Evolutionary conservation across 2,329 filamentous ascomycete species (phyloP), one percentile per base, ranked within the genome.

Genomic region (Diplocarpon mali): DNA sequence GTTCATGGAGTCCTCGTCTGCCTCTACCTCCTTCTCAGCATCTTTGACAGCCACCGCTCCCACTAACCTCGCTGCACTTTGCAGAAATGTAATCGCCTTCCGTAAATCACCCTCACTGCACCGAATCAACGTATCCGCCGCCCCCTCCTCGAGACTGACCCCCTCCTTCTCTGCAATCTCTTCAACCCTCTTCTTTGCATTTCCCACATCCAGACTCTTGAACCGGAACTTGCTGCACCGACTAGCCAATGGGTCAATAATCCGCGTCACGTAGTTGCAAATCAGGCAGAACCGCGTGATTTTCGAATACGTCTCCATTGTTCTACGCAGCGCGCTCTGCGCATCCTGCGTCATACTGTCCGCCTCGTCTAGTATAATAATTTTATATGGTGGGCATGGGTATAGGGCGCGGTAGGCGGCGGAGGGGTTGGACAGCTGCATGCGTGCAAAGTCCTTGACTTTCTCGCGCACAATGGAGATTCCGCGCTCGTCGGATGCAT

Each of bases 291-390:
- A 98, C 12, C 92, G 76, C 2, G 92, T 99, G 66, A 96, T 95
- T 60, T 88, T 89, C 64, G 78, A 85, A 66, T 96, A 96, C 37
- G 88, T 94, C 68, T 99, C 92, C 92, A 99, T 99, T 1, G 92
- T 98, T 44, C 93, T 76, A 53, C 92, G 76, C 46, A 98, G 71
- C 5, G 93, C 92, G 48, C 80, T 85, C 69, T 98, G 92, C 11
- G 92, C 92, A 67, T 98, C 93, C 65, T 96, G 90, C 32, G 92
- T 98, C 90, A 99, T 96, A 55, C 84, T 92, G 64, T 99, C 92
- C 55, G 92, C 92, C 69, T 98, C 92, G 65, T 98, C 92, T 48
- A 99, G 78, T 49, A 99, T 87, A 61, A 98, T 90, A 62, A 99
- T 95, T 69, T 98, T 99, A 72, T 95, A 98, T 0, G 92, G 92